Base-by-base conservation (phyloP, 2,329 filamentous ascomycete genomes). In the Blastomyces emzantsi region DNA sequence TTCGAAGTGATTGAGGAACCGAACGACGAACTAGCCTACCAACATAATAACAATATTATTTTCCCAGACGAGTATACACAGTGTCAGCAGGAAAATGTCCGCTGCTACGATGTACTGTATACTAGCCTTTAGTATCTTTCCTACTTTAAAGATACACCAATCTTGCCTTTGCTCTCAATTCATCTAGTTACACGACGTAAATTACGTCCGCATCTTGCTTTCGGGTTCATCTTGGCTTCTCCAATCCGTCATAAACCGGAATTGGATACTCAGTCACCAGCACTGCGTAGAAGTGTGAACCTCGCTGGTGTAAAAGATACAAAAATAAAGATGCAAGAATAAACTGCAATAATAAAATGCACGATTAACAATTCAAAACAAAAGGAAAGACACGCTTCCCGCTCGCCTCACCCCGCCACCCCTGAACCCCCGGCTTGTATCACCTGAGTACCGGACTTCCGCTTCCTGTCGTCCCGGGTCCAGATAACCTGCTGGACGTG, bases 251-350 rank as follows among this genome's bases (percentile, higher is more conserved):
- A 30, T 59, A 59, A 41, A 15, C 56, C 36, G 36, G 56, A 59
- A 59, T 28, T 41, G 56, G 56, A 59, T 59, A 59, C 56, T 59
- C n/a, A n/a, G 56, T 59, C 56, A 59, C 56, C 36, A 55, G 52
- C 52, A 55, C 52, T 55, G 52, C 52, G 52, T 55, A 55, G 52
- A 55, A 55, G 52, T 55, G 56, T 59, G 56, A 59, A 59, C 56
- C 56, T 59, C 30, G 56, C 56, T 59, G 56, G 56, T 59, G 56
- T 45, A 45, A 59, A 43, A 45, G 25, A 59, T 59, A 59, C 36
- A 41, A 59, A 43, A 45, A 45, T 41, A 59, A 59, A 43, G 33
- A 36, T 36, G 33, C 33, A 36, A 36, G 7, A 36, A 36, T 36
- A 36, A 36, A 36, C 8, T 36, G 1, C 33, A 25, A 59, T 59